A percentile compares a stretch with the other conserved stretches of the same genome.
phyloP scores from a whole-genome alignment of 441 rosid species.

The Gossypium trilobum region DNA sequence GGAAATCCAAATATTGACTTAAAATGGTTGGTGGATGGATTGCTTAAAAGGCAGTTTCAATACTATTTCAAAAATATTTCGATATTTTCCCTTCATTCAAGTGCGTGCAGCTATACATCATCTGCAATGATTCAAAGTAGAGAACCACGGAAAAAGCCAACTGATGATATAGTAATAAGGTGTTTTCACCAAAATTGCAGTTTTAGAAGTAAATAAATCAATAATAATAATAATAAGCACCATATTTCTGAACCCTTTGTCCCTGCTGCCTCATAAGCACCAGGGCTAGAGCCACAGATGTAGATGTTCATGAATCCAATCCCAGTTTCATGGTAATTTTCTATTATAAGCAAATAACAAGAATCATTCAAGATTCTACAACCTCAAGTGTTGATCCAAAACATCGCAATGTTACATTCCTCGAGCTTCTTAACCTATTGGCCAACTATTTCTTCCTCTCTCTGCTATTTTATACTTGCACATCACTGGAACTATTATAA shows the following conservation, averaged over 20 bases:
- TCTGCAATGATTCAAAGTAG: too few relatives aligned
- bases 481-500: too few relatives aligned
- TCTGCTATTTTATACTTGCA: too few relatives aligned
- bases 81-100: too few relatives aligned
- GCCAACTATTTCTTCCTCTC: too few relatives aligned
- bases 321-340: background rate
- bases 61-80: too few relatives aligned
- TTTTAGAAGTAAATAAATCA: background rate
- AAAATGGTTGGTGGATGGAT: too few relatives aligned
- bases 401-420: background rate
- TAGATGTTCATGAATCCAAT: background rate
- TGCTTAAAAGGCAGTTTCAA: too few relatives aligned
- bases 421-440: too few relatives aligned
- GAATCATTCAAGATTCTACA: background rate
- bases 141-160: too few relatives aligned
- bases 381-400: background rate
- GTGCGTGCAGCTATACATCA: too few relatives aligned
- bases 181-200: background rate
- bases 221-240: background rate
- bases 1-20: too few relatives aligned
- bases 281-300: background rate
- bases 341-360: background rate
- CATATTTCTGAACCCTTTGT: background rate
- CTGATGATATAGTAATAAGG: background rate
- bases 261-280: background rate